Conservation (phyloP, 2,329 filamentous ascomycete genomes). For the Rutstroemia sp. region DNA sequence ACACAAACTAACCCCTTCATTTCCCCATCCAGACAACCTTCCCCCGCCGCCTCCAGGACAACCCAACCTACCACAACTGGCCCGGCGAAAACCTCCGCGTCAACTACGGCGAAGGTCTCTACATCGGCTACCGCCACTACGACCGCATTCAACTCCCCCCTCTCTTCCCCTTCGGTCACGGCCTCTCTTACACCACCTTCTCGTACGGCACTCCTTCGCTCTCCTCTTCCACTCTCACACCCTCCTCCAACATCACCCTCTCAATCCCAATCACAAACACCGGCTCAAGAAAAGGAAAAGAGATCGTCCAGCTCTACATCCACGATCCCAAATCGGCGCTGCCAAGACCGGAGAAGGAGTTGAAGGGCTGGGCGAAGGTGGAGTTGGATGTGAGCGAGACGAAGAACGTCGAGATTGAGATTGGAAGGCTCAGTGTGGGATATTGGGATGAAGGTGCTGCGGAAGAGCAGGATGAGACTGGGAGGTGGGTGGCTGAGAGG, state of each 20-base stretch:
- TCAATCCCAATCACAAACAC: conserved; percentile 52
- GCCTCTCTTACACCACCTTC: conserved; percentile 66
- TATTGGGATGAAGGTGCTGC: conserved; percentile 51
- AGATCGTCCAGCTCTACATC: conserved; percentile 63
- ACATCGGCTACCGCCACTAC: conserved; percentile 67
- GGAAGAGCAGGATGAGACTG: conserved; percentile 32
- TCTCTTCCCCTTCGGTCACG: conserved; percentile 67
- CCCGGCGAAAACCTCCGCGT: conserved; percentile 62
- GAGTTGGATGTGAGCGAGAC: conserved; percentile 46
- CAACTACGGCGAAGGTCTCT: conserved; percentile 65
- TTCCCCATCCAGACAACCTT: conserved; percentile 47
- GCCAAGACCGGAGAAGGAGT: conserved; percentile 61
- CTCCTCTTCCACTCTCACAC: conserved; percentile 32
- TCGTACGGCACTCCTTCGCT: conserved; percentile 52
- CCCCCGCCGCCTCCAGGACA: conserved; percentile 54
- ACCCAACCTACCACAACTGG: conserved; percentile 67
- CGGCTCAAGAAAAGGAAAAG: conserved; percentile 47
- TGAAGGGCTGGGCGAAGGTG: conserved; percentile 63
- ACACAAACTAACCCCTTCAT: conserved; percentile 5
- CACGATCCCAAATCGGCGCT: conserved; percentile 54
- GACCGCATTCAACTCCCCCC: conserved; percentile 53
- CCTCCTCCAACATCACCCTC: conserved; percentile 12
- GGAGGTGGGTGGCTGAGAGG: conserved; percentile 56
- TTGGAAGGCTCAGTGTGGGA: conserved; percentile 42
- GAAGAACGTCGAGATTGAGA: conserved; percentile 32